Percentiles rank a stretch among this genome's conserved stretches.
Conservation (phyloP, 345 rosid species). For the Syzygium aromaticum region DNA sequence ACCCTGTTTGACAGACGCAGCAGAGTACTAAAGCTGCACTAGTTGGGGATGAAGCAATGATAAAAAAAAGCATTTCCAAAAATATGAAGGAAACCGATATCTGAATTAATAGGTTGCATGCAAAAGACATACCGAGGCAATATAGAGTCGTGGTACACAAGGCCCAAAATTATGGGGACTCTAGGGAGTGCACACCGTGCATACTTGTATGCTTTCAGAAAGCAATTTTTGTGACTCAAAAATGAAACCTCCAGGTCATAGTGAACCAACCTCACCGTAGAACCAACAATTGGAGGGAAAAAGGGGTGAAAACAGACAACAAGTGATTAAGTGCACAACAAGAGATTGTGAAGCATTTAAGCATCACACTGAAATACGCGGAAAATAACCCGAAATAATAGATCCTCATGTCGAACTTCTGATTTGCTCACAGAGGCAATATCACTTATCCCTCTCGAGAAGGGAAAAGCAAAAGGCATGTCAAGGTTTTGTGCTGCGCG, state of each 20-base stretch:
- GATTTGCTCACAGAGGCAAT: not conserved
- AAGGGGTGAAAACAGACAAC: not conserved
- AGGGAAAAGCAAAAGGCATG: not conserved
- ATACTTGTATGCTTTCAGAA: not conserved
- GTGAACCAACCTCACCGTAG: not conserved
- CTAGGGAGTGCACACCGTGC: not conserved
- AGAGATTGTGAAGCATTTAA: not conserved
- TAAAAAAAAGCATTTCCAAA: not conserved
- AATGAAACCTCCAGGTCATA: not conserved
- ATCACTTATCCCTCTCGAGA: not conserved
- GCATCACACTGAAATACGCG: not conserved
- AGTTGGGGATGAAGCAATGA: not conserved
- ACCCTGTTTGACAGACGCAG: conserved; percentile 43
- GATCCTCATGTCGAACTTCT: not conserved
- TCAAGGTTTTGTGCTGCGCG: not conserved
- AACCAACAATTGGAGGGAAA: not conserved
- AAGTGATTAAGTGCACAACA: not conserved
- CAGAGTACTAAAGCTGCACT: not conserved
- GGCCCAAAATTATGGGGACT: not conserved
- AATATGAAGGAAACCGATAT: not conserved
- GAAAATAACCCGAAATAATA: not conserved
- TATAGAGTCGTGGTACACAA: not conserved
- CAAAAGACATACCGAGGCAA: not conserved
- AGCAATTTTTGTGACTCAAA: not conserved
- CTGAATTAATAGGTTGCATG: not conserved